phyloP scores from a whole-genome alignment of 2,329 filamentous ascomycete species.

The Orbilia blumenaviensis region DNA sequence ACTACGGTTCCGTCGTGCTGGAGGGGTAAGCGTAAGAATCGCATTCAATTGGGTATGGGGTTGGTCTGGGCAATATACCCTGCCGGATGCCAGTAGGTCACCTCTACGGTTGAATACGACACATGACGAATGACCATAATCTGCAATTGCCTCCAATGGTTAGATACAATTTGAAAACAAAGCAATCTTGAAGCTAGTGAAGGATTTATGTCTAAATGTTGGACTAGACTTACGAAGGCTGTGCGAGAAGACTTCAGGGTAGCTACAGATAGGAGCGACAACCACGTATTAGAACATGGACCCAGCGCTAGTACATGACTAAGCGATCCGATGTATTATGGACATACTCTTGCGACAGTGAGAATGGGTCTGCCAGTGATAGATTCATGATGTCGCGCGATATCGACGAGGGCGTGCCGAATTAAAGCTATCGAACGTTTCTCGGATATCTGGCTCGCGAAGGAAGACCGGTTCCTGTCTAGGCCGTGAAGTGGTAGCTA shows the following conservation, averaged over 20 bases:
- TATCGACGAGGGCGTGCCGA: not conserved
- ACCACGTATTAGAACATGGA: conserved; percentile 17
- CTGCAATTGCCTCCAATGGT: conserved; percentile 71
- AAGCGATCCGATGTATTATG: not conserved
- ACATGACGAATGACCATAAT: conserved; percentile 73
- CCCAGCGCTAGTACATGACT: not conserved
- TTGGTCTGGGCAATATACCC: conserved; percentile 65
- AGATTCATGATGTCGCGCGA: conserved; percentile 68
- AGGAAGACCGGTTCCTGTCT: conserved; percentile 38
- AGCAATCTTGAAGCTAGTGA: conserved; percentile 29
- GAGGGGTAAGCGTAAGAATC: conserved; percentile 54
- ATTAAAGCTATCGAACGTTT: not conserved
- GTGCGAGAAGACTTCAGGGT: conserved; percentile 56
- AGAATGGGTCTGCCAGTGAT: conserved; percentile 75
- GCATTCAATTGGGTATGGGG: not conserved
- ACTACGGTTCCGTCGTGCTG: conserved; percentile 87
- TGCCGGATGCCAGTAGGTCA: conserved; percentile 91
- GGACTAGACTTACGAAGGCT: conserved; percentile 39
- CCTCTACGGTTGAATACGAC: conserved; percentile 91
- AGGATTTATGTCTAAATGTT: not conserved
- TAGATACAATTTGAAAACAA: conserved; percentile 82
- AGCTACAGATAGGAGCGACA: conserved; percentile 30
- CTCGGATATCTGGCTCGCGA: not conserved
- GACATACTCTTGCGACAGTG: conserved; percentile 68
- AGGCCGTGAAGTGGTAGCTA: conserved; percentile 31